Base-by-base conservation (phyloP, 495 filamentous ascomycete genomes). In the Wilcoxina mikolae region DNA sequence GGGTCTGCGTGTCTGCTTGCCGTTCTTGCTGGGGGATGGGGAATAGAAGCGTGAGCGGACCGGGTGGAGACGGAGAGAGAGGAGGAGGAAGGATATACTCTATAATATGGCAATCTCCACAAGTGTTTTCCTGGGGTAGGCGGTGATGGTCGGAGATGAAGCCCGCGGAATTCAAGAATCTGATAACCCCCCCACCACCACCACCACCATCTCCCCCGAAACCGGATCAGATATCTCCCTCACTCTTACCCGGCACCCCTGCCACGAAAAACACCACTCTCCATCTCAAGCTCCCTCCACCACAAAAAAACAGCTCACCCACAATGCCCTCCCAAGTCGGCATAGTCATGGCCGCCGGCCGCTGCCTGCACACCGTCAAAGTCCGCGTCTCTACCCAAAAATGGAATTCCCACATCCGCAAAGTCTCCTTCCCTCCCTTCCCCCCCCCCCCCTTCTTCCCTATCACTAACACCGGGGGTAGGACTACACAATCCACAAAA, bases 321-420 rank as follows among this genome's bases (percentile, higher is more conserved):
- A 15, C 31, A 35, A 35, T 35, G 31, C n/a, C n/a, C n/a, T 18
- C 35, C 1, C 15, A 39, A 15, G 22, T 52, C 33, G 53, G 53
- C 24, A 24, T 49, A 11, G 53, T 55, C 11, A 26, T 49, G 2
- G 11, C 25, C 15, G 44, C 53, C 10, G 15, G 25, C 15, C 15
- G 11, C 12, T 48, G 53, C 29, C 24, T 23, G 24, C 12, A 47
- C 12, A 55, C 53, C 12, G 44, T 55, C 12, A 31, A 41, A 20
- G 53, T 55, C 7, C 41, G 53, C 2, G 26, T 55, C n/a, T 20
- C 28, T 10, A 55, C 33, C 25, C 41, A 49, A 28, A 18, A 22
- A 2, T 55, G 44, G 41, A 24, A 55, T 29, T 11, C 23, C 23
- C 42, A 49, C 12, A 7, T 55, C 11, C 26, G 53, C 20, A 55